These are phyloP conservation scores for Nicotiana tabacum DNA, from an alignment of 257 asterid genomes.

Conservation along the genomic window DNA sequence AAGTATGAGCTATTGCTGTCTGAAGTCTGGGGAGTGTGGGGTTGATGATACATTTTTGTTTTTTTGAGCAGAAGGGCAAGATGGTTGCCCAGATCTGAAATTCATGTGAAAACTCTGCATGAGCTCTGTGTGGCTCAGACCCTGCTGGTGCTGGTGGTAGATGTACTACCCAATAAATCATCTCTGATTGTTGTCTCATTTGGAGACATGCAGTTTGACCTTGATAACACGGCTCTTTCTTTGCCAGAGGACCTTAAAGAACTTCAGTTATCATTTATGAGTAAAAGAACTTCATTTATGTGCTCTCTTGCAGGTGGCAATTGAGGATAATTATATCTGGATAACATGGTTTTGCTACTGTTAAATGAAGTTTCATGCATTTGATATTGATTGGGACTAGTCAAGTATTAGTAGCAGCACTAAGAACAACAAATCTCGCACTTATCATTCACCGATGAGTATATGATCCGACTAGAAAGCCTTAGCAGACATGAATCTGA, in stretches of 20 bases:
- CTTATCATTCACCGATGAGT: background rate
- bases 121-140: background rate
- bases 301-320: background rate
- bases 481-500: background rate
- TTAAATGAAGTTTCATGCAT: background rate
- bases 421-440: background rate
- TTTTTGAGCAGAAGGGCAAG: too few species aligned
- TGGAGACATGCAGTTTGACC: background rate
- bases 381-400: background rate
- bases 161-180: background rate
- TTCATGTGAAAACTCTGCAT: too few species aligned
- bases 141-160: background rate
- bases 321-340: background rate
- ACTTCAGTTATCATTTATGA: background rate
- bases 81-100: background rate
- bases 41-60: too few species aligned
- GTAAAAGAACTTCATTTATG: background rate
- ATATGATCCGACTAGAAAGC: background rate
- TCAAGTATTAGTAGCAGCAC: background rate
- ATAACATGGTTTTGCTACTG: background rate
- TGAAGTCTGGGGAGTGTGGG: too few species aligned
- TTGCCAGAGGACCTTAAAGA: background rate
- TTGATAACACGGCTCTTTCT: background rate
- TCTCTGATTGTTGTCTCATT: background rate
- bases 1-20: too few species aligned